Evolutionary conservation across 805 yeast species (phyloP).

Genomic region (Candida tammaniensis): DNA sequence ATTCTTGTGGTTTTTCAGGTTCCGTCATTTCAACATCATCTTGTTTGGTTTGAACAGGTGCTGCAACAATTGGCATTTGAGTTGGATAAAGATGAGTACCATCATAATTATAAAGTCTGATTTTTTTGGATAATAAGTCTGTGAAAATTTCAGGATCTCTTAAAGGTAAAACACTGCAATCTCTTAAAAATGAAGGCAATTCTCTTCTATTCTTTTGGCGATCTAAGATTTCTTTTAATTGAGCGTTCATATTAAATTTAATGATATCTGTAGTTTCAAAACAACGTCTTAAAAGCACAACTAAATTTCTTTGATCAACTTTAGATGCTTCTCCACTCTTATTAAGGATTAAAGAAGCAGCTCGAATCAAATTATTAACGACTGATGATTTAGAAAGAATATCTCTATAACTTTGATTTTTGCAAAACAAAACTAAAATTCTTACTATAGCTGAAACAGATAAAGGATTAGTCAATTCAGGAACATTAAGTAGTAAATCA

Average conservation of each 20-base stretch:
- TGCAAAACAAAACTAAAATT: constrained; percentile 39
- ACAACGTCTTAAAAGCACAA: constrained; percentile 62
- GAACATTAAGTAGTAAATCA: constrained; percentile 38
- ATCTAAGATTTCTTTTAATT: constrained; percentile 38
- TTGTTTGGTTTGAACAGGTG: constrained; percentile 11
- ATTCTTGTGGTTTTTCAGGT: constrained; percentile 11
- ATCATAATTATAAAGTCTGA: constrained; percentile 45
- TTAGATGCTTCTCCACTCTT: constrained; percentile 11
- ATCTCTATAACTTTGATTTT: constrained; percentile 37
- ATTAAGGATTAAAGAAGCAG: constrained; percentile 32
- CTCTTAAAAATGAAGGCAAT: constrained; percentile 46
- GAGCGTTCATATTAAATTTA: constrained; percentile 47
- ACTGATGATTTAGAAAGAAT: constrained; percentile 47
- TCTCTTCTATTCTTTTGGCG: constrained; percentile 35
- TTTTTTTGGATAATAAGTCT: constrained; percentile 39
- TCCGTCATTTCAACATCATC: constrained; percentile 30
- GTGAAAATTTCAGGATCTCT: constrained; percentile 50
- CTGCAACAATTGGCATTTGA: constrained; percentile 19
- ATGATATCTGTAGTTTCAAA: constrained; percentile 60
- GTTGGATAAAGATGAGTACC: constrained; percentile 24
- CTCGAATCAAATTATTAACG: constrained; percentile 44
- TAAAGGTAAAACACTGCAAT: constrained; percentile 45
- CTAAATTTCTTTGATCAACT: constrained; percentile 17
- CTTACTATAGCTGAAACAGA: constrained; percentile 56
- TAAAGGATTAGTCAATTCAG: constrained; percentile 38